A percentile compares a stretch with the other conserved stretches of the same genome.
Evolutionary conservation across 2,329 filamentous ascomycete genomes (phyloP).

Genomic region (Talaromyces sp.): DNA sequence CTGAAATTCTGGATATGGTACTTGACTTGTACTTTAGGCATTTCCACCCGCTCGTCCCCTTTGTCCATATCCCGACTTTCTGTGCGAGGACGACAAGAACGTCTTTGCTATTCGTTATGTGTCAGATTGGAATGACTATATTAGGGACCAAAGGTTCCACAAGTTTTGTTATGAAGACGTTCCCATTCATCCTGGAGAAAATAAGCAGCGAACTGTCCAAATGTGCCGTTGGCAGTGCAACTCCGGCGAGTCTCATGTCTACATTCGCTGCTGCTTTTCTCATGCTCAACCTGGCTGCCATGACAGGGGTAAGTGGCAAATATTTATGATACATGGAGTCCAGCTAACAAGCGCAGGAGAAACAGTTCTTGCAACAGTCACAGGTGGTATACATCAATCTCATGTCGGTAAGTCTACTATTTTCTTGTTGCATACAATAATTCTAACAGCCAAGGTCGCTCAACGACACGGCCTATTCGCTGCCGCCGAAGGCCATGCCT

Average conservation of each 20-base stretch:
- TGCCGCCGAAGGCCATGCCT: conserved; percentile 39
- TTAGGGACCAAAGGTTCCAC: conserved; percentile 47
- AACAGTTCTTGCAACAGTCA: conserved; percentile 40
- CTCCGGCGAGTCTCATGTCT: conserved; percentile 38
- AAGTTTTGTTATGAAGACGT: conserved; percentile 44
- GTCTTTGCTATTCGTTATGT: conserved; percentile 47
- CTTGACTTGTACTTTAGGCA: conserved; percentile 50
- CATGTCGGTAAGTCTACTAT: conserved; percentile 29
- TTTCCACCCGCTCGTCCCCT: conserved; percentile 48
- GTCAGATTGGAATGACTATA: conserved; percentile 48
- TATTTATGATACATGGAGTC: background rate
- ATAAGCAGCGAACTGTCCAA: conserved; percentile 39
- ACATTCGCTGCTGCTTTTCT: conserved; percentile 44
- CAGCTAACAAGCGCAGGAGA: conserved; percentile 23
- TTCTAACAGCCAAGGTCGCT: conserved; percentile 25
- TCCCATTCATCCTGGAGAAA: conserved; percentile 34
- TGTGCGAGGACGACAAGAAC: conserved; percentile 43
- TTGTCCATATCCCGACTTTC: conserved; percentile 50
- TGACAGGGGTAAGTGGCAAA: conserved; percentile 34
- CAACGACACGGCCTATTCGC: conserved; percentile 48
- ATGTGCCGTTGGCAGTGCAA: conserved; percentile 34
- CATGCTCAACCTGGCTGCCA: conserved; percentile 44
- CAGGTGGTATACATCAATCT: conserved; percentile 48
- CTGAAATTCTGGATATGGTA: conserved; percentile 49
- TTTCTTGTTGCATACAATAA: background rate